Evolutionary conservation across 495 filamentous ascomycete genomes (phyloP), one percentile per base, ranked within the genome.

Genomic region (Hypoxylon crocopeplum): DNA sequence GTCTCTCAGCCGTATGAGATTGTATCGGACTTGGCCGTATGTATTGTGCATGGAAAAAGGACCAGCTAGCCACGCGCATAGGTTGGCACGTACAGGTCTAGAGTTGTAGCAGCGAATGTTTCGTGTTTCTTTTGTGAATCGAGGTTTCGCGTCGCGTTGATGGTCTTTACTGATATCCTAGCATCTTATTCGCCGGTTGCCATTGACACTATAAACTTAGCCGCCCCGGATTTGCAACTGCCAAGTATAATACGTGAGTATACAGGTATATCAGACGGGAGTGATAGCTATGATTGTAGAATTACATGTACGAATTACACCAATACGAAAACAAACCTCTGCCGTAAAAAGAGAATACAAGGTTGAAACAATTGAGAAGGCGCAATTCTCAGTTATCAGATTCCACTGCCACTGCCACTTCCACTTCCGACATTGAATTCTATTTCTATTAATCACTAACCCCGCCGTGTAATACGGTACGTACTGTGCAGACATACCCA

Each of bases 81-180:
- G n/a, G n/a, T n/a, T n/a, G n/a, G n/a, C n/a, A n/a, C n/a, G n/a
- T n/a, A n/a, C n/a, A n/a, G n/a, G n/a, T n/a, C n/a, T n/a, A n/a
- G n/a, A n/a, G n/a, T 30, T 36, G 37, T 34, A 39, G 50, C 27
- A 10, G 42, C 20, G 27, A 46, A 16, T 40, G 51, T 62, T 56
- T 62, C 19, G 56, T 59, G 56, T 59, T 53, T 47, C 56, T 32
- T 36, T 45, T 46, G 55, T 42, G 42, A 49, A 55, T 40, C 32
- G 38, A 45, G 7, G 41, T 51, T 48, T 63, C 66, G 66, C 63
- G 66, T 68, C 66, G 66, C 66, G 66, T 66, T 49, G 32, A 51
- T 45, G 37, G 44, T 41, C 25, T 22, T 13, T 7, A 27, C 25
- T 40, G 17, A 12, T 40, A 48, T 45, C 34, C 27, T 36, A 11